A percentile compares a stretch with the other conserved stretches of the same genome.
These are phyloP conservation scores for Trypanosoma mega DNA, from an alignment of 208 protist species.

Conservation along the genomic window DNA sequence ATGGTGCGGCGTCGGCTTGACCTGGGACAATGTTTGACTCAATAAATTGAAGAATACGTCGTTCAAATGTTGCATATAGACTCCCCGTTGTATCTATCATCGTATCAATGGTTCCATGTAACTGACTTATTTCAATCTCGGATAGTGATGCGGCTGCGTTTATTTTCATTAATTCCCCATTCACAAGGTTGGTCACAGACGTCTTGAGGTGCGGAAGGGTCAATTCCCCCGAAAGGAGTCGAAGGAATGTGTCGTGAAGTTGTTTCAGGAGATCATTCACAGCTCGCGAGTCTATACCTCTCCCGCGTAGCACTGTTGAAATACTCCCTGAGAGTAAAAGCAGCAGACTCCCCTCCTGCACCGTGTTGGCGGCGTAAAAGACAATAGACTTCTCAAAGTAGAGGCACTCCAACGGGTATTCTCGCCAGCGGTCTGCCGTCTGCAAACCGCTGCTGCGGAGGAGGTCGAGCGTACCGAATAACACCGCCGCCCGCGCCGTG, in stretches of 20 bases:
- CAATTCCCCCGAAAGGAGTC: slow-evolving; percentile 48
- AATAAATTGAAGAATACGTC: slow-evolving; percentile 46
- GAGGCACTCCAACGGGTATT: slow-evolving; percentile 67
- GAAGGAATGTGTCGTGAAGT: slow-evolving; percentile 56
- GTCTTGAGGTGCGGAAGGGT: slow-evolving; percentile 62
- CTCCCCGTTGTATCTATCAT: slow-evolving; percentile 75
- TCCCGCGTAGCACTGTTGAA: slow-evolving; percentile 58
- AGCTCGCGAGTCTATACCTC: slow-evolving; percentile 30
- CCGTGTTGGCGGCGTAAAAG: slow-evolving; percentile 76
- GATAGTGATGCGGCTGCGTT: slow-evolving; percentile 28
- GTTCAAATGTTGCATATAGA: slow-evolving; percentile 75
- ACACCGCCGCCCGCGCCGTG: slow-evolving; percentile 55
- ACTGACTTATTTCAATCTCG: slow-evolving; percentile 40
- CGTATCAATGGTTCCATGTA: slow-evolving; percentile 64
- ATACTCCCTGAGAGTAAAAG: slow-evolving; percentile 68
- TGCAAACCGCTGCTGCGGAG: slow-evolving; percentile 51
- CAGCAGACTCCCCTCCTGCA: slow-evolving; percentile 73
- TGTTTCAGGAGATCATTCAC: slow-evolving; percentile 42
- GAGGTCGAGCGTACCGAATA: slow-evolving; percentile 55
- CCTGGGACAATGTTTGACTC: slow-evolving; percentile 27
- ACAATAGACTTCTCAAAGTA: slow-evolving; percentile 81
- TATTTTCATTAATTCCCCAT: slow-evolving; percentile 32
- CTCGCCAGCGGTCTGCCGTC: slow-evolving; percentile 59
- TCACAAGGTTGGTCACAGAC: slow-evolving; percentile 40
- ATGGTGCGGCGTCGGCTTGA: slow-evolving; percentile 34